phyloP scores from a whole-genome alignment of 169 alveolate genomes.

The Theileria annulata region DNA sequence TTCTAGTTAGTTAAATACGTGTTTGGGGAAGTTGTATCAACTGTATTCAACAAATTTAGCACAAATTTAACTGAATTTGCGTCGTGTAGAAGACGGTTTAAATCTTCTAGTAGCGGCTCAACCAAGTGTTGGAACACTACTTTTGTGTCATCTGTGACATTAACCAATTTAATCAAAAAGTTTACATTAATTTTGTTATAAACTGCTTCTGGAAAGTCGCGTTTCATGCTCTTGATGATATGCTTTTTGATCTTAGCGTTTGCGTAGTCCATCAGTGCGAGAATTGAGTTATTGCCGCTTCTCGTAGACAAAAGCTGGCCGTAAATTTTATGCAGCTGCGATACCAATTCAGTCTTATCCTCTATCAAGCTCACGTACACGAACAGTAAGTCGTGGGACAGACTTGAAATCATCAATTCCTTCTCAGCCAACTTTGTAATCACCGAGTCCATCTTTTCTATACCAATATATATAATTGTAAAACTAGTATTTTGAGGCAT shows the following conservation, averaged over 20 bases:
- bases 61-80: conserved; percentile 25
- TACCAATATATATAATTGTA: conserved; percentile 5
- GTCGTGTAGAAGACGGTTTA: conserved; percentile 25
- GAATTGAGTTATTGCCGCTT: conserved; percentile 38
- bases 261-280: conserved; percentile 58
- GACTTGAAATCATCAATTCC: conserved; percentile 45
- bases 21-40: conserved; percentile 35
- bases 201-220: conserved; percentile 61
- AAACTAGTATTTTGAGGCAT: no score
- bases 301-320: conserved; percentile 64
- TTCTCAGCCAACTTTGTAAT: conserved; percentile 59
- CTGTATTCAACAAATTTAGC: conserved; percentile 24
- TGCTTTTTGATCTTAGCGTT: conserved; percentile 51
- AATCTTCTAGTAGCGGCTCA: conserved; percentile 45
- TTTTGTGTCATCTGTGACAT: conserved; percentile 64
- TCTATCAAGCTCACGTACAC: conserved; percentile 41
- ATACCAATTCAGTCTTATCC: conserved; percentile 42
- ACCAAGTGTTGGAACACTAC: conserved; percentile 41
- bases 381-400: conserved; percentile 56
- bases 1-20: conserved; percentile 6
- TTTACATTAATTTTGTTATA: conserved; percentile 45
- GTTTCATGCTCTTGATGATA: conserved; percentile 38
- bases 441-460: conserved; percentile 29
- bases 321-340: conserved; percentile 33
- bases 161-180: conserved; percentile 31